These are phyloP conservation scores for Fusarium robinianum DNA, from an alignment of 2,329 filamentous ascomycete species.

Conservation along the genomic window DNA sequence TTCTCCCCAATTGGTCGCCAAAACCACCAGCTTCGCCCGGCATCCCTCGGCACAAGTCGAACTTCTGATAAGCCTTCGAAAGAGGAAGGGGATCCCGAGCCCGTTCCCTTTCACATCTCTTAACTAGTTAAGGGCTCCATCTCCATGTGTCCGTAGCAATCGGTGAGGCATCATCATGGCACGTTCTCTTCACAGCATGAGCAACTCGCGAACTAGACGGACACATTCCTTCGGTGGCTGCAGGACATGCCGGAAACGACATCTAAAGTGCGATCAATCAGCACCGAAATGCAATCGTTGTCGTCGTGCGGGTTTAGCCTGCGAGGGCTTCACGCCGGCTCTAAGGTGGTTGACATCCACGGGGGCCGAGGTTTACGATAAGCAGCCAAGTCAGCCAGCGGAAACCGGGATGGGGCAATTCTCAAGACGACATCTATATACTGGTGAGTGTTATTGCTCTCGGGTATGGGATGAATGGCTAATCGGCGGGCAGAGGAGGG, in stretches of 20 bases:
- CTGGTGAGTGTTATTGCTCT: constrained; percentile 3
- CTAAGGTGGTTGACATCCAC: constrained; percentile 28
- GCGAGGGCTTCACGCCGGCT: constrained; percentile 28
- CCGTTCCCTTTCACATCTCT: constrained; percentile 12
- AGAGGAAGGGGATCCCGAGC: constrained; percentile 22
- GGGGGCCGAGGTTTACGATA: constrained; percentile 24
- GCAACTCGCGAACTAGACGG: constrained; percentile 20
- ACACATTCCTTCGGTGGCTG: constrained; percentile 31
- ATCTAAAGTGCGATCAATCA: constrained; percentile 31
- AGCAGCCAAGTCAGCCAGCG: constrained; percentile 13
- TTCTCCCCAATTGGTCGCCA: constrained; percentile 2
- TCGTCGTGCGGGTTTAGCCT: constrained; percentile 18
- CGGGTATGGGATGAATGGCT: background rate
- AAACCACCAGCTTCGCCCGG: background rate
- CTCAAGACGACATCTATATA: constrained; percentile 28
- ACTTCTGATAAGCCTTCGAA: constrained; percentile 13
- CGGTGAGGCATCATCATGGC: background rate
- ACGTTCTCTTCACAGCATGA: constrained; percentile 9
- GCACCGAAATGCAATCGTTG: constrained; percentile 25
- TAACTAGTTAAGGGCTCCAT: constrained; percentile 12
- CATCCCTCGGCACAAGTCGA: constrained; percentile 9
- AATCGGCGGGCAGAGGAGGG: constrained; percentile 14
- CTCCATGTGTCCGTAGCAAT: no score
- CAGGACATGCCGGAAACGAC: constrained; percentile 31
- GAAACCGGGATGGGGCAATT: constrained; percentile 20